Evolutionary conservation across 805 yeast genomes (phyloP).

Genomic region (Ogataea paraovalis): DNA sequence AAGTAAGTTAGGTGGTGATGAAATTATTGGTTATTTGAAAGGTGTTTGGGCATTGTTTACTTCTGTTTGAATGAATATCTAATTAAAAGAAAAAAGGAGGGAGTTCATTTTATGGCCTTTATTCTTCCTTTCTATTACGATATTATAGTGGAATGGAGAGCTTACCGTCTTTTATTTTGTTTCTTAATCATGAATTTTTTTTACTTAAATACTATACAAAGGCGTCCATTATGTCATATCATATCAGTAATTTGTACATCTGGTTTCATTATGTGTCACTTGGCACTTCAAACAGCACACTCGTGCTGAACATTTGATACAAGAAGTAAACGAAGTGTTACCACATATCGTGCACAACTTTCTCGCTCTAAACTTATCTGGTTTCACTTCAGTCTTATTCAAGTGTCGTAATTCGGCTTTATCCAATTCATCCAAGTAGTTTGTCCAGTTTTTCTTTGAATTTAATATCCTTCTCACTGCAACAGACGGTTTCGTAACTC

Average conservation of each 20-base stretch:
- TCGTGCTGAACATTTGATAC: slow-evolving; percentile 39
- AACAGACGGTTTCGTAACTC: slow-evolving; percentile 26
- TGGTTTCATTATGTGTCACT: slow-evolving; percentile 39
- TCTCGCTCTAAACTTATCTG: slow-evolving; percentile 32
- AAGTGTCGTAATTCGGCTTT: slow-evolving; percentile 31
- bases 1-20: slow-evolving; percentile 75
- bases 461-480: slow-evolving; percentile 36
- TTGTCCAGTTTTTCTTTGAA: slow-evolving; percentile 38
- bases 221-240: too few species aligned
- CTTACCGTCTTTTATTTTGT: too few species aligned
- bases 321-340: slow-evolving; percentile 36
- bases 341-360: slow-evolving; percentile 46
- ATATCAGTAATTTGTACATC: slow-evolving; percentile 34
- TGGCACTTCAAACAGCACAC: slow-evolving; percentile 40
- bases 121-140: too few species aligned
- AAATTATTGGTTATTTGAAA: slow-evolving; percentile 70
- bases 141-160: too few species aligned
- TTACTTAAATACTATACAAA: too few species aligned
- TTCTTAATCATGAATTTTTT: neutral
- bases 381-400: slow-evolving; percentile 27
- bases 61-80: slow-evolving; percentile 43
- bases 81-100: neutral
- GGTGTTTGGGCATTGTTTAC: slow-evolving; percentile 73
- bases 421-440: slow-evolving; percentile 41
- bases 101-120: too few species aligned